phyloP scores from a whole-genome alignment of 192 early-diverging fungal genomes.

The Radiomyces spectabilis region DNA sequence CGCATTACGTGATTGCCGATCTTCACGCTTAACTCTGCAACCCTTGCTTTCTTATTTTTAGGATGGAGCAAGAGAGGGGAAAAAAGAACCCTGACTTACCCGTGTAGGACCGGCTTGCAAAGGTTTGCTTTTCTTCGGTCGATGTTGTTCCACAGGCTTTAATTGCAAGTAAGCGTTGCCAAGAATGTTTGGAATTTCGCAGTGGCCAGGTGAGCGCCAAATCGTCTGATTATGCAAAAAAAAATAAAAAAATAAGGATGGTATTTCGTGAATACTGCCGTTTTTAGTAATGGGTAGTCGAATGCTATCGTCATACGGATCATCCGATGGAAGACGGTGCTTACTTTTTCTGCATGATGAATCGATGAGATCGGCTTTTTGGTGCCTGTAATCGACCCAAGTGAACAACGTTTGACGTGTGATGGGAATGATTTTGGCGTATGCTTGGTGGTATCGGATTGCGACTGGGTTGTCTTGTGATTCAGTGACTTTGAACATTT shows the following conservation, averaged over 20 bases:
- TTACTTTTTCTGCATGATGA: conserved; percentile 7
- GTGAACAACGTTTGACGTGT: conserved; percentile 13
- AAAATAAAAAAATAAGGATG: neutral
- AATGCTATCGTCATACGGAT: too few relatives aligned
- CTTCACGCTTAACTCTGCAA: too few relatives aligned
- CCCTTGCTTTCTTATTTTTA: too few relatives aligned
- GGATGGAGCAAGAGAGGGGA: too few relatives aligned
- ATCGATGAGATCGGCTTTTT: neutral
- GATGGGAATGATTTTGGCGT: neutral
- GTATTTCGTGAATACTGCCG: neutral
- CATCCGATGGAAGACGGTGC: neutral
- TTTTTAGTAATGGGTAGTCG: too few relatives aligned
- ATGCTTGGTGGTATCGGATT: conserved; percentile 14
- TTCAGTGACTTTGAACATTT: conserved; percentile 7
- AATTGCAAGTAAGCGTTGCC: conserved; percentile 19
- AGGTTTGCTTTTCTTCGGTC: neutral
- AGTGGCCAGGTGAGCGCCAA: conserved; percentile 22
- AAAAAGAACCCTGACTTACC: too few relatives aligned
- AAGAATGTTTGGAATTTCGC: conserved; percentile 23
- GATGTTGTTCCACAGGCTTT: neutral
- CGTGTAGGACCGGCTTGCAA: too few relatives aligned
- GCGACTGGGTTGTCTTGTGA: too few relatives aligned
- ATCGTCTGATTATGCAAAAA: neutral
- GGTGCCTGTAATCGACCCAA: conserved; percentile 5
- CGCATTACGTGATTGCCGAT: too few relatives aligned